These are phyloP conservation scores for Fusarium compactum DNA, from an alignment of 2,329 filamentous ascomycete species.

Conservation along the genomic window DNA sequence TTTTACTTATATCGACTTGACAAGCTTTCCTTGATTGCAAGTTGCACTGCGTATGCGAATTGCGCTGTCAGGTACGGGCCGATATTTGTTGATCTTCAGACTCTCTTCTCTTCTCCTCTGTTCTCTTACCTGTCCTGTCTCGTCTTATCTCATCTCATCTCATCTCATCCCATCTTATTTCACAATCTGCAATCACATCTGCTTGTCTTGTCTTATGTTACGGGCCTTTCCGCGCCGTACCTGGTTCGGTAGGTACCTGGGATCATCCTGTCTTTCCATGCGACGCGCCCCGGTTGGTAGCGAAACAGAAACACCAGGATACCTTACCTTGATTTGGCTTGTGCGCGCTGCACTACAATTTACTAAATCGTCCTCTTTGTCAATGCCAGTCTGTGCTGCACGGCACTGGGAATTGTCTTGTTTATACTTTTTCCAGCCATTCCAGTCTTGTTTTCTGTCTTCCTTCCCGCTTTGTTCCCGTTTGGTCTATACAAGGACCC, in stretches of 20 bases:
- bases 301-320: constrained; percentile 49
- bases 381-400: constrained; percentile 43
- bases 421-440: constrained; percentile 18
- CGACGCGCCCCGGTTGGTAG: constrained; percentile 34
- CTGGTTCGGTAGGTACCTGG: constrained; percentile 39
- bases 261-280: constrained; percentile 43
- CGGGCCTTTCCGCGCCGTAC: constrained; percentile 36
- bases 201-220: constrained; percentile 13
- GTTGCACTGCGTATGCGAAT: constrained; percentile 34
- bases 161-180: constrained; percentile 11
- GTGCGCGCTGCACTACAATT: constrained; percentile 34
- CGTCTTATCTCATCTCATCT: not conserved
- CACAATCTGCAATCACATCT: not conserved
- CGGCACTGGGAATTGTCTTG: constrained; percentile 1
- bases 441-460: constrained; percentile 13
- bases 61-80: constrained; percentile 37
- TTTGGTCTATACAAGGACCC: constrained; percentile 22
- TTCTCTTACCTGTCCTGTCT: not conserved
- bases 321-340: constrained; percentile 34
- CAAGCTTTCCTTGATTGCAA: not conserved
- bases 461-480: constrained; percentile 37
- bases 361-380: constrained; percentile 24
- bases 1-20: constrained; percentile 15
- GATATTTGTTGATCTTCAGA: constrained; percentile 6
- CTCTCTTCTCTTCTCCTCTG: not conserved